Conservation (phyloP, 139 green algal genomes). For the Monoraphidium neglectum region DNA sequence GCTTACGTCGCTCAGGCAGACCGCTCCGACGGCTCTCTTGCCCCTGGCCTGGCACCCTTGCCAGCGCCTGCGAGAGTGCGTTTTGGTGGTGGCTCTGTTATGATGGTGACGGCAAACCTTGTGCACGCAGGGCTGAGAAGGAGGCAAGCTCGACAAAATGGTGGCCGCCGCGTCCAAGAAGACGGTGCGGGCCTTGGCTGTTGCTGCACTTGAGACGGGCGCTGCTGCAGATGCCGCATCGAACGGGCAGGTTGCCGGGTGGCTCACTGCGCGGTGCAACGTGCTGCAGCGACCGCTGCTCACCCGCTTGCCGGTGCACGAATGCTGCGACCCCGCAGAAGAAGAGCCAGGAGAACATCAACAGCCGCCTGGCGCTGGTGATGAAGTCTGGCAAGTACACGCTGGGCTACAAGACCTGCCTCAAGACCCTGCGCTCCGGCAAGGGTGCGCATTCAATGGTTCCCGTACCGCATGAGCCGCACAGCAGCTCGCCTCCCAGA, state of each 20-base stretch:
- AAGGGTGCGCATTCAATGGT: conserved; percentile 70
- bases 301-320: not conserved
- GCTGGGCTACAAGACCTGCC: conserved; percentile 97
- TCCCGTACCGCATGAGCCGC: no score
- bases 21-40: no score
- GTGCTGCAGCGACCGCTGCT: not conserved
- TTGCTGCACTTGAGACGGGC: not conserved
- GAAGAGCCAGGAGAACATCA: conserved; percentile 96
- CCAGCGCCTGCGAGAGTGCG: no score
- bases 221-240: not conserved
- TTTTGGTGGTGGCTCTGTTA: no score
- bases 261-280: not conserved
- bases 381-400: conserved; percentile 99
- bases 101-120: no score
- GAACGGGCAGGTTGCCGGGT: not conserved
- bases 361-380: conserved; percentile 93
- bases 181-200: conserved; percentile 37
- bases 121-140: no score
- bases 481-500: no score
- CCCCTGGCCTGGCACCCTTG: no score
- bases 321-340: conserved; percentile 59
- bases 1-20: no score
- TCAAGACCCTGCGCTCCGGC: conserved; percentile 95
- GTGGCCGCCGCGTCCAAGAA: conserved; percentile 50
- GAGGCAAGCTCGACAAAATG: conserved; percentile 48